phyloP scores from a whole-genome alignment of 768 basidiomycete species.

The Paxillus ammoniavirescens region DNA sequence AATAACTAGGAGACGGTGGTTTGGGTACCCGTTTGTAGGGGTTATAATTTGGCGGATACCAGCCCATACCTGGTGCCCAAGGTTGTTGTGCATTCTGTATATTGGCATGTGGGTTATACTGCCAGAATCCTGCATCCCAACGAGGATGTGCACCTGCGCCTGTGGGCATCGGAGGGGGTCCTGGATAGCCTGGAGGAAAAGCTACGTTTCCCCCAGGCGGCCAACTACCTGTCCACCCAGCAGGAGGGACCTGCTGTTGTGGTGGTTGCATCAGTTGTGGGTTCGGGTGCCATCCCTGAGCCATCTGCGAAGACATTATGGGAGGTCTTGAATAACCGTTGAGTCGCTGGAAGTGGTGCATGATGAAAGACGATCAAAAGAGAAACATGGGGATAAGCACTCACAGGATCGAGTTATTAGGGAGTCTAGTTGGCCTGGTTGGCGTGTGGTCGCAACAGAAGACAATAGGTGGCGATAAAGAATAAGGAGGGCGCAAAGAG shows the following conservation, averaged over 20 bases:
- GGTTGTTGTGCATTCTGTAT: constrained; percentile 25
- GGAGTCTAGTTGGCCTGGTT: neutral
- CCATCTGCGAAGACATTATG: constrained; percentile 22
- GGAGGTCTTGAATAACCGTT: neutral
- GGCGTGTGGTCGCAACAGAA: neutral
- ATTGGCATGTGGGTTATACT: constrained; percentile 42
- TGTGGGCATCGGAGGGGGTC: constrained; percentile 56
- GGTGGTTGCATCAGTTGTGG: constrained; percentile 32
- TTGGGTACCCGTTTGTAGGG: constrained; percentile 67
- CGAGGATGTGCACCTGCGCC: constrained; percentile 41
- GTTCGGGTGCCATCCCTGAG: constrained; percentile 33
- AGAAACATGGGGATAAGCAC: neutral
- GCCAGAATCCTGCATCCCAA: constrained; percentile 58
- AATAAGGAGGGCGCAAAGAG: neutral
- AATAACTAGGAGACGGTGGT: constrained; percentile 64
- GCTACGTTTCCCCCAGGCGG: constrained; percentile 28
- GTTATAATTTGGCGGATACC: constrained; percentile 39
- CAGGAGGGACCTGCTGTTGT: constrained; percentile 9
- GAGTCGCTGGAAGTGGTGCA: neutral
- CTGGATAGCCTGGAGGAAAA: constrained; percentile 36
- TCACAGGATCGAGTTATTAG: neutral
- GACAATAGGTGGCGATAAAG: neutral
- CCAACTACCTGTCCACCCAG: constrained; percentile 39
- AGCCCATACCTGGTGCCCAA: constrained; percentile 34
- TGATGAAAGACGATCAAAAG: constrained; percentile 10